phyloP scores from a whole-genome alignment of 495 filamentous ascomycete species.

The Lepraria neglecta region DNA sequence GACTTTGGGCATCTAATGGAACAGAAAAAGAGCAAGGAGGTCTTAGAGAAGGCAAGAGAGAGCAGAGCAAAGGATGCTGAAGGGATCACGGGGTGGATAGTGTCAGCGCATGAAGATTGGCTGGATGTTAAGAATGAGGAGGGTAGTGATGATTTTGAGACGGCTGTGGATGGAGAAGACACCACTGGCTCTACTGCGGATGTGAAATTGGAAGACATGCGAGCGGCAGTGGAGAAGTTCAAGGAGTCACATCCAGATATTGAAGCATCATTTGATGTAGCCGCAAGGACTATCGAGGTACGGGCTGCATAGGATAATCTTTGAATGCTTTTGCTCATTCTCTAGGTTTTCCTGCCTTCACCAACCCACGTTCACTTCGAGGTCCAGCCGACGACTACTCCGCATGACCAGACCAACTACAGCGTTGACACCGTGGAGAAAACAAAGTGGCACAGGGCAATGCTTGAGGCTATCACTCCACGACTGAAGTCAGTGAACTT shows the following conservation, averaged over 20 bases:
- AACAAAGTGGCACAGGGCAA: slow-evolving; percentile 19
- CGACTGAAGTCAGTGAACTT: slow-evolving; percentile 8
- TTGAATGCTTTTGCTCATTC: not conserved
- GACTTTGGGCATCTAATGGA: slow-evolving; percentile 20
- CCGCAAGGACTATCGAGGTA: slow-evolving; percentile 13
- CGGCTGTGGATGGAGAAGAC: slow-evolving; percentile 2
- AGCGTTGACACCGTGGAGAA: slow-evolving; percentile 11
- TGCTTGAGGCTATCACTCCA: slow-evolving; percentile 18
- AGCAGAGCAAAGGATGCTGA: slow-evolving; percentile 22
- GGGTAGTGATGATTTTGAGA: not conserved
- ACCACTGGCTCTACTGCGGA: not conserved
- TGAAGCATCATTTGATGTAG: slow-evolving; percentile 12
- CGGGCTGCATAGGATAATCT: not conserved
- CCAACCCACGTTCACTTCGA: slow-evolving; percentile 20
- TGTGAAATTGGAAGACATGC: slow-evolving; percentile 5
- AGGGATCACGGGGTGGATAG: slow-evolving; percentile 27
- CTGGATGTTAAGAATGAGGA: slow-evolving; percentile 19
- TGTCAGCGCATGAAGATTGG: slow-evolving; percentile 30
- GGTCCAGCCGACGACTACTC: not conserved
- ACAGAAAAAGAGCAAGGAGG: slow-evolving; percentile 18
- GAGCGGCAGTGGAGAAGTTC: slow-evolving; percentile 18
- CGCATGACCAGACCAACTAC: not conserved
- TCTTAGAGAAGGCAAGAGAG: slow-evolving; percentile 24
- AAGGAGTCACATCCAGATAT: slow-evolving; percentile 15
- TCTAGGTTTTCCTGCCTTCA: slow-evolving; percentile 21